A percentile compares a stretch with the other conserved stretches of the same genome.
These are phyloP conservation scores for Lactarius evosmus DNA, from an alignment of 768 basidiomycete genomes.

Conservation along the genomic window DNA sequence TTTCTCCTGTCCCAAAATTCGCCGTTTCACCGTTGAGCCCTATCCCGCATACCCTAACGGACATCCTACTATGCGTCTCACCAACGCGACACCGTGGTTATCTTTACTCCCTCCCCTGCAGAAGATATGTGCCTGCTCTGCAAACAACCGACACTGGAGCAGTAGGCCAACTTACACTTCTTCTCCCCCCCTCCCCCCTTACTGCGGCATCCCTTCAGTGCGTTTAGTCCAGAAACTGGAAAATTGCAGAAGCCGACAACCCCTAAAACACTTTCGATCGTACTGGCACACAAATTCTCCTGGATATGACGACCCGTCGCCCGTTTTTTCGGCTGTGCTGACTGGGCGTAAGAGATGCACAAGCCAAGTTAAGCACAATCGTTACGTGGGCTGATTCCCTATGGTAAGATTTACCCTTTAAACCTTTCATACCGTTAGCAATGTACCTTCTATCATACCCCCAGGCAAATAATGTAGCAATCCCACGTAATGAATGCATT, in stretches of 20 bases:
- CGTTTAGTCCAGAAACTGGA: neutral
- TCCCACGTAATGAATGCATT: too few relatives aligned
- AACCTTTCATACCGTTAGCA: neutral
- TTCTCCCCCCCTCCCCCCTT: neutral
- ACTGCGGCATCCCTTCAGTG: neutral
- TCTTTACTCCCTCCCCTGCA: neutral
- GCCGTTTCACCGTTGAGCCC: neutral
- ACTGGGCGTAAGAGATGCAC: too few relatives aligned
- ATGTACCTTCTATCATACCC: neutral
- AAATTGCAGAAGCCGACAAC: neutral
- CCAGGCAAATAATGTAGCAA: neutral
- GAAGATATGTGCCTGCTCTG: neutral
- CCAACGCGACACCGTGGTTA: neutral
- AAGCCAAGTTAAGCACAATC: neutral
- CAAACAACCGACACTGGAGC: neutral
- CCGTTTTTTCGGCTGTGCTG: too few relatives aligned
- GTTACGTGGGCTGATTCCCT: neutral
- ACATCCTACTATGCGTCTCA: neutral
- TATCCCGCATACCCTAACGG: neutral
- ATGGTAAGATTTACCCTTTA: neutral
- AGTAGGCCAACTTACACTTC: neutral
- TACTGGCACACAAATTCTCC: neutral
- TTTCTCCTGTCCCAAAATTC: neutral
- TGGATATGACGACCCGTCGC: too few relatives aligned
- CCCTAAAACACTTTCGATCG: neutral